A percentile compares a stretch with the other conserved stretches of the same genome.
phyloP scores from a whole-genome alignment of 805 yeast species.

The Saccharomyces paradoxus region DNA sequence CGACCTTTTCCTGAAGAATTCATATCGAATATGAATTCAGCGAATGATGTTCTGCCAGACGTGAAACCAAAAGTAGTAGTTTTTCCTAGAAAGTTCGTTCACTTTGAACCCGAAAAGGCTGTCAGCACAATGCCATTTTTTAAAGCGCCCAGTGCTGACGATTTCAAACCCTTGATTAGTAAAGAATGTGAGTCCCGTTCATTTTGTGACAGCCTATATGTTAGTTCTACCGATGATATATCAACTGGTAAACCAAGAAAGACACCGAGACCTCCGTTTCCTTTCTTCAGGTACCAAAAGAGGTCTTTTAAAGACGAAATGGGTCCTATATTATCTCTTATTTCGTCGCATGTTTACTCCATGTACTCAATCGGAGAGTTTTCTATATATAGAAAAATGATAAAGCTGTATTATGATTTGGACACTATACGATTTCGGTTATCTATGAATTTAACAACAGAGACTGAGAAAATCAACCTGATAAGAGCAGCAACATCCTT shows the following conservation, averaged over 20 bases:
- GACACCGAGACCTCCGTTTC: conserved; percentile 45
- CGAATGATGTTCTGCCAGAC: conserved; percentile 57
- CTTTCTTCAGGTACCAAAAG: conserved; percentile 39
- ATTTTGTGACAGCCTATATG: conserved; percentile 27
- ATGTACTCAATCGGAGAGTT: conserved; percentile 66
- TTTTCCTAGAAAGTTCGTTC: conserved; percentile 51
- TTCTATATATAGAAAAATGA: conserved; percentile 49
- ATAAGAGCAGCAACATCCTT: conserved; percentile 45
- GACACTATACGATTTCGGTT: conserved; percentile 53
- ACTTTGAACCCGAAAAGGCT: conserved; percentile 37
- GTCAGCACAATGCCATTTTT: conserved; percentile 29
- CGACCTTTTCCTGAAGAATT: conserved; percentile 67
- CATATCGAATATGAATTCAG: conserved; percentile 44
- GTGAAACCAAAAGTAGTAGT: conserved; percentile 45
- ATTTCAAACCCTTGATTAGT: conserved; percentile 11
- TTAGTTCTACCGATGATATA: conserved; percentile 24
- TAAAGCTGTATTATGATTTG: conserved; percentile 44
- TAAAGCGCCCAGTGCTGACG: conserved; percentile 23
- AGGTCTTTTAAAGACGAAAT: conserved; percentile 47
- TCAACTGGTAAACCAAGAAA: conserved; percentile 17
- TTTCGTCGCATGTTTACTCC: conserved; percentile 58
- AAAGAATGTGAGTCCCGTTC: conserved; percentile 23
- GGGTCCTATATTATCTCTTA: conserved; percentile 45
- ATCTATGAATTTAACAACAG: conserved; percentile 43
- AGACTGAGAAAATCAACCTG: conserved; percentile 42